A percentile compares a stretch with the other conserved stretches of the same genome.
These are phyloP conservation scores for Xylaria longipes DNA, from an alignment of 495 filamentous ascomycete species.

Conservation along the genomic window DNA sequence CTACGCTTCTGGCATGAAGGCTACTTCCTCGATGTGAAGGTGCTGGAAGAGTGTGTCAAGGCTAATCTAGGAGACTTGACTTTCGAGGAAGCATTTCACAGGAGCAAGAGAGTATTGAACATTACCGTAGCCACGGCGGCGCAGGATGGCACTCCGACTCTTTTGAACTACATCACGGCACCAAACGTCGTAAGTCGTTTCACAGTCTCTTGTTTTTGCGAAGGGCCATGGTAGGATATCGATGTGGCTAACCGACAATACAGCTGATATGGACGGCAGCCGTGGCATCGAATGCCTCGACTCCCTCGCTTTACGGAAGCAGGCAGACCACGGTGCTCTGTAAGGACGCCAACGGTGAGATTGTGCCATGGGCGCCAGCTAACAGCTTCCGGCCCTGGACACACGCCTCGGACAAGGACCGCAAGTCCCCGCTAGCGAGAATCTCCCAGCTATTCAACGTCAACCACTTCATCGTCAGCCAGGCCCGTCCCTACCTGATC, in stretches of 20 bases:
- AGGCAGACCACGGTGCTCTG: slow-evolving; percentile 74
- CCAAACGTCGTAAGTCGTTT: slow-evolving; percentile 80
- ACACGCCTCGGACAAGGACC: slow-evolving; percentile 71
- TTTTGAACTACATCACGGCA: slow-evolving; percentile 92
- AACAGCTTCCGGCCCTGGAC: slow-evolving; percentile 74
- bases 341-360: slow-evolving; percentile 79
- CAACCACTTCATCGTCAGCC: slow-evolving; percentile 84
- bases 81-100: slow-evolving; percentile 90
- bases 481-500: slow-evolving; percentile 79
- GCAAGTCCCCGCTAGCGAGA: slow-evolving; percentile 79
- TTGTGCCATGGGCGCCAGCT: slow-evolving; percentile 78
- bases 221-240: neutral
- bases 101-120: slow-evolving; percentile 87
- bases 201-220: neutral
- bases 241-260: slow-evolving; percentile 25
- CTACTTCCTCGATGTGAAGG: slow-evolving; percentile 80
- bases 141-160: slow-evolving; percentile 77
- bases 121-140: slow-evolving; percentile 84
- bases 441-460: slow-evolving; percentile 94
- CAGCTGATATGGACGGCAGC: slow-evolving; percentile 93
- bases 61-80: slow-evolving; percentile 89
- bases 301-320: slow-evolving; percentile 65
- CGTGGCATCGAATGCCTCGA: slow-evolving; percentile 86
- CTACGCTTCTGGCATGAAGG: slow-evolving; percentile 73
- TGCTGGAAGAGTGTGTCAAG: slow-evolving; percentile 84